A percentile compares a stretch with the other conserved stretches of the same genome.
Conservation (phyloP, 2,329 filamentous ascomycete genomes). For the Emmonsia crescens region DNA sequence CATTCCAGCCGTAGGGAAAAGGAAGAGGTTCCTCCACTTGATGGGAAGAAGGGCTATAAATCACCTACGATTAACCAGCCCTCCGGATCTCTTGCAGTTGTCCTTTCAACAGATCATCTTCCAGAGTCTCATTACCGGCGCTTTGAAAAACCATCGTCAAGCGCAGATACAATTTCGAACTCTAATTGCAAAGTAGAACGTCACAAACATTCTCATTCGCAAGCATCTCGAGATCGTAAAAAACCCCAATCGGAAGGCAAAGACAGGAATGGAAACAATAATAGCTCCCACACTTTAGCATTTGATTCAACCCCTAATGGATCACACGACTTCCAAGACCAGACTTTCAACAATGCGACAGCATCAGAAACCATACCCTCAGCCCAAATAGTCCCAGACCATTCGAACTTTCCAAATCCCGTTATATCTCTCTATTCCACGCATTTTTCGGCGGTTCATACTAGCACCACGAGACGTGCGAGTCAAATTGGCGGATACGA, state of each 20-base stretch:
- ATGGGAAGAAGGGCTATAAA: background rate
- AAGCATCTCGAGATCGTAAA: background rate
- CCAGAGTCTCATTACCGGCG: slow-evolving; percentile 31
- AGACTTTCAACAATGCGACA: slow-evolving; percentile 5
- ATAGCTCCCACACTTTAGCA: background rate
- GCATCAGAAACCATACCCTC: slow-evolving; percentile 25
- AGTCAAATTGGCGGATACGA: slow-evolving; percentile 19
- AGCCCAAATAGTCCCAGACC: slow-evolving; percentile 26
- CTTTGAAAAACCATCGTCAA: slow-evolving; percentile 10
- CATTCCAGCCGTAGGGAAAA: background rate
- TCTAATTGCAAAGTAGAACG: slow-evolving; percentile 4
- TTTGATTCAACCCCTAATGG: slow-evolving; percentile 6
- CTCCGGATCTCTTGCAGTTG: slow-evolving; percentile 20
- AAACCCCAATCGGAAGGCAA: background rate
- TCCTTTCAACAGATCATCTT: slow-evolving; percentile 29
- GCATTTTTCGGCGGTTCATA: slow-evolving; percentile 19
- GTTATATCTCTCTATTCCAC: slow-evolving; percentile 31
- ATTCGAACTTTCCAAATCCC: slow-evolving; percentile 21
- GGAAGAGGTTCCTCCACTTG: background rate
- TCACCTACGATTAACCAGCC: slow-evolving; percentile 3
- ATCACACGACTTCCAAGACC: slow-evolving; percentile 6
- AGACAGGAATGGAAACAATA: background rate
- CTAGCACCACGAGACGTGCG: slow-evolving; percentile 12
- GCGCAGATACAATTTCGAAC: slow-evolving; percentile 7
- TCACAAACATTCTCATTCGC: background rate